Evolutionary conservation across 106 monocot species (phyloP).

Genomic region (Gastrodia elata): DNA sequence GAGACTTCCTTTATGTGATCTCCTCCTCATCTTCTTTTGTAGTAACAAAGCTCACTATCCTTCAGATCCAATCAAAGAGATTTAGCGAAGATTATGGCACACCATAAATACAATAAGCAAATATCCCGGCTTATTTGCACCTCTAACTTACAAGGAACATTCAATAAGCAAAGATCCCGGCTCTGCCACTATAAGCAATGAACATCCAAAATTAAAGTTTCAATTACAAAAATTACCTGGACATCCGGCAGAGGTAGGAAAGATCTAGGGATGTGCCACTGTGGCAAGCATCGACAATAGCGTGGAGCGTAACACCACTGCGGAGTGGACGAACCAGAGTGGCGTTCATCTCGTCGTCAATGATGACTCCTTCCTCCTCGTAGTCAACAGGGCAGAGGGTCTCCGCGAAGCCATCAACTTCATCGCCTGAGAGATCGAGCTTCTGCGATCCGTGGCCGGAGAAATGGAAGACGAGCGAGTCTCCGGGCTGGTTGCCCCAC

Average conservation of each 20-base stretch:
- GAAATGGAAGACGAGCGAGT: constrained; percentile 92
- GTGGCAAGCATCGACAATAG: constrained; percentile 79
- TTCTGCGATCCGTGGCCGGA: constrained; percentile 79
- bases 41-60: no score
- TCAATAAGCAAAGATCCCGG: no score
- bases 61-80: no score
- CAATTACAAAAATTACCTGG: constrained; percentile 31
- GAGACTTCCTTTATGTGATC: no score
- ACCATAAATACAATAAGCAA: no score
- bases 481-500: constrained; percentile 30
- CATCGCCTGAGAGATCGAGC: constrained; percentile 35
- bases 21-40: no score
- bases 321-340: constrained; percentile 58
- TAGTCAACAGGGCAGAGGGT: constrained; percentile 81
- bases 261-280: constrained; percentile 84
- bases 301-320: constrained; percentile 57
- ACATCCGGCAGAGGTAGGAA: constrained; percentile 56
- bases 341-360: constrained; percentile 75
- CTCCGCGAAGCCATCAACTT: constrained; percentile 72
- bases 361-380: constrained; percentile 50
- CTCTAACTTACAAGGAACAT: no score
- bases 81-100: no score
- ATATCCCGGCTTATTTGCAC: no score
- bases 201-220: background rate
- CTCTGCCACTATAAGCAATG: no score